These are phyloP conservation scores for Xanthoparmelia taractica DNA, from an alignment of 495 filamentous ascomycete genomes.

Conservation along the genomic window DNA sequence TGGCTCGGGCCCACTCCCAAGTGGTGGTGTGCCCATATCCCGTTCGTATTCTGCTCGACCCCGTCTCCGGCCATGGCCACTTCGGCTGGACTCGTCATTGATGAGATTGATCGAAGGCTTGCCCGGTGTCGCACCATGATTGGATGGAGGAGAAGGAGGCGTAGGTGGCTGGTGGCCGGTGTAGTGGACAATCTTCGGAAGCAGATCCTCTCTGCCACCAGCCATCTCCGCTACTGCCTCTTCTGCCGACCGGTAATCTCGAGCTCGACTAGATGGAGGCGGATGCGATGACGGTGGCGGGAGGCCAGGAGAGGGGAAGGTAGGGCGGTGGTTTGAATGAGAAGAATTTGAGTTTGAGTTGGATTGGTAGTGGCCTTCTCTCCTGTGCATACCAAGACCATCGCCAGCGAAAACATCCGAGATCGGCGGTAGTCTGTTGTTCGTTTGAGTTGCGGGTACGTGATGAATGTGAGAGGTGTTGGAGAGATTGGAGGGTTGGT, in stretches of 20 bases:
- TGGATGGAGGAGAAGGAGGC: slow-evolving; percentile 68
- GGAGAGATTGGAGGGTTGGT: slow-evolving; percentile 77
- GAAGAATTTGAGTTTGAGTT: slow-evolving; percentile 53
- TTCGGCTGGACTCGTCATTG: slow-evolving; percentile 30
- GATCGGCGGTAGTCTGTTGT: slow-evolving; percentile 88
- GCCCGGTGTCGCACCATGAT: slow-evolving; percentile 31
- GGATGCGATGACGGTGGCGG: slow-evolving; percentile 41
- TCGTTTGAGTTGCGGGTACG: slow-evolving; percentile 77
- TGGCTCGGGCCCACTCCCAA: slow-evolving; percentile 53
- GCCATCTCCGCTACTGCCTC: slow-evolving; percentile 86
- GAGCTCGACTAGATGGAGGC: slow-evolving; percentile 50
- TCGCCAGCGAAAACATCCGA: slow-evolving; percentile 87
- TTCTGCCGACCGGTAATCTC: slow-evolving; percentile 92
- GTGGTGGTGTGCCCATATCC: slow-evolving; percentile 66
- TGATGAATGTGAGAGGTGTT: slow-evolving; percentile 90
- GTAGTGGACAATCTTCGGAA: slow-evolving; percentile 92
- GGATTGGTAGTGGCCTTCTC: slow-evolving; percentile 38
- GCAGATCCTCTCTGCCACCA: slow-evolving; percentile 80
- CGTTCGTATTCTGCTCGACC: slow-evolving; percentile 83
- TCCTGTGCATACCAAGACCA: slow-evolving; percentile 55
- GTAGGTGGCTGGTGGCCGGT: slow-evolving; percentile 85
- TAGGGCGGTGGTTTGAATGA: slow-evolving; percentile 57
- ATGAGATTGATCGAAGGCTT: slow-evolving; percentile 25
- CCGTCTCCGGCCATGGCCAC: slow-evolving; percentile 56
- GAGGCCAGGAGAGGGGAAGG: slow-evolving; percentile 72